Evolutionary conservation across 1,284 basidiomycete genomes (phyloP).

Genomic region (Heterobasidion annosum): DNA sequence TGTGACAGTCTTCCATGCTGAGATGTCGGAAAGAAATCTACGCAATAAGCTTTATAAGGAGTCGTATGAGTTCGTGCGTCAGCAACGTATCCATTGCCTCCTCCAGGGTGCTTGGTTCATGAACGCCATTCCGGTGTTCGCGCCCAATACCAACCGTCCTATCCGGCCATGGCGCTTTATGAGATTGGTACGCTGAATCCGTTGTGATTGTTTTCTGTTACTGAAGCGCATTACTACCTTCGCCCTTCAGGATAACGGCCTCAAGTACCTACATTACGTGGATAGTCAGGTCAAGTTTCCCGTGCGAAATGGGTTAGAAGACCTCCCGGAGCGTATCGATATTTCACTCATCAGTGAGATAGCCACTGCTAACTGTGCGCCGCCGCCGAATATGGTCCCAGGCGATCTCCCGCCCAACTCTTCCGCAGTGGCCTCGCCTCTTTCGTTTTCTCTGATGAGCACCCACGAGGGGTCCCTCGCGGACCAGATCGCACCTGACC

Average conservation of each 20-base stretch:
- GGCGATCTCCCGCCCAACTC: slow-evolving; percentile 46
- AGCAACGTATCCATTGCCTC: slow-evolving; percentile 85
- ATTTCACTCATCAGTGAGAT: slow-evolving; percentile 73
- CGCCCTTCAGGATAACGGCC: slow-evolving; percentile 52
- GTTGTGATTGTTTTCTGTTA: slow-evolving; percentile 7
- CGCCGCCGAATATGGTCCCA: slow-evolving; percentile 48
- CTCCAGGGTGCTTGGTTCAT: slow-evolving; percentile 90
- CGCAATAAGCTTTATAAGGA: slow-evolving; percentile 85
- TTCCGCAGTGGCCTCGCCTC: slow-evolving; percentile 49
- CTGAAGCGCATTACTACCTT: slow-evolving; percentile 1
- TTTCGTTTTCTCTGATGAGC: slow-evolving; percentile 70
- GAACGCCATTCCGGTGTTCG: slow-evolving; percentile 51
- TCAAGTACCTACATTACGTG: slow-evolving; percentile 76
- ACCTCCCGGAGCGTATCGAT: slow-evolving; percentile 81
- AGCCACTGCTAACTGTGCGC: slow-evolving; percentile 67
- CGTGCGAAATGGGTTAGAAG: slow-evolving; percentile 75
- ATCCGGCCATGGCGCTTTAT: slow-evolving; percentile 71
- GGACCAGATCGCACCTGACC: slow-evolving; percentile 82
- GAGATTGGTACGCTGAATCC: slow-evolving; percentile 42
- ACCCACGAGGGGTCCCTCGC: slow-evolving; percentile 72
- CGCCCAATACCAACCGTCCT: slow-evolving; percentile 40
- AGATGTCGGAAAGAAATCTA: slow-evolving; percentile 49
- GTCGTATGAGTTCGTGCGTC: slow-evolving; percentile 86
- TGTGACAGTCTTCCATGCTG: slow-evolving; percentile 2
- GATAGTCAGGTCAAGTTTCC: slow-evolving; percentile 72